These are phyloP conservation scores for Phytopythium kandeliae DNA, from an alignment of 352 stramenopile genomes.

Conservation along the genomic window DNA sequence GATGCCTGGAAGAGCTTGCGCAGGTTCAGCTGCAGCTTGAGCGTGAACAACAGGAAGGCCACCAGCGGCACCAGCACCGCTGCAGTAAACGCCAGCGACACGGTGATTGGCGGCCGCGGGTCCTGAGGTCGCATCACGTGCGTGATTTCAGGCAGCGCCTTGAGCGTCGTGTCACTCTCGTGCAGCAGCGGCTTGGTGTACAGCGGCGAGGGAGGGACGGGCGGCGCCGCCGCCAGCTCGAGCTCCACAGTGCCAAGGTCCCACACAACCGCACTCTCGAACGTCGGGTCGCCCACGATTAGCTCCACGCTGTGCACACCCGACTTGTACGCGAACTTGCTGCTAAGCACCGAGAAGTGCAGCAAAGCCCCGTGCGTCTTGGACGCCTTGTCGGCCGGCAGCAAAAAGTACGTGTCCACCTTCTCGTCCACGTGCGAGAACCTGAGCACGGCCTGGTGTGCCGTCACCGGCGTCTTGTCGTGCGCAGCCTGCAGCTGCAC, in stretches of 20 bases:
- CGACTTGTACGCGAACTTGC: constrained; percentile 82
- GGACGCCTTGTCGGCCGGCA: constrained; percentile 29
- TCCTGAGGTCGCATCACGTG: constrained; percentile 84
- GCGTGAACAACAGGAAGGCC: constrained; percentile 60
- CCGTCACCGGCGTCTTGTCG: constrained; percentile 42
- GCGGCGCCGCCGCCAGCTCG: constrained; percentile 52
- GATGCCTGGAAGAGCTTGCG: constrained; percentile 60
- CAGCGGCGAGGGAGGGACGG: constrained; percentile 59
- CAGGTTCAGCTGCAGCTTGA: constrained; percentile 54
- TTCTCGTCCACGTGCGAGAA: constrained; percentile 56
- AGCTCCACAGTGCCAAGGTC: constrained; percentile 66
- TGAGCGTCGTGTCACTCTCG: constrained; percentile 84
- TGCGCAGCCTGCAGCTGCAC: constrained; percentile 52
- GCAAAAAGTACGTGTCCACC: constrained; percentile 70
- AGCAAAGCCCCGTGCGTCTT: constrained; percentile 37
- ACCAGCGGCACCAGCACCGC: constrained; percentile 53
- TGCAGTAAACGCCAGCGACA: constrained; percentile 67
- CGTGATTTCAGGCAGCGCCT: constrained; percentile 79
- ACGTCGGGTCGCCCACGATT: constrained; percentile 73
- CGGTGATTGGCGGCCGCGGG: constrained; percentile 44
- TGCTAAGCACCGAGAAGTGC: constrained; percentile 62
- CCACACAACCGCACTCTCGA: constrained; percentile 72
- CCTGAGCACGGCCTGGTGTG: constrained; percentile 77
- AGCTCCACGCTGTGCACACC: constrained; percentile 58
- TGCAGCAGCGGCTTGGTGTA: constrained; percentile 85